A percentile compares a stretch with the other conserved stretches of the same genome.
These are phyloP conservation scores for Aureobasidium sp. DNA, from an alignment of 2,329 filamentous ascomycete species.

Conservation along the genomic window DNA sequence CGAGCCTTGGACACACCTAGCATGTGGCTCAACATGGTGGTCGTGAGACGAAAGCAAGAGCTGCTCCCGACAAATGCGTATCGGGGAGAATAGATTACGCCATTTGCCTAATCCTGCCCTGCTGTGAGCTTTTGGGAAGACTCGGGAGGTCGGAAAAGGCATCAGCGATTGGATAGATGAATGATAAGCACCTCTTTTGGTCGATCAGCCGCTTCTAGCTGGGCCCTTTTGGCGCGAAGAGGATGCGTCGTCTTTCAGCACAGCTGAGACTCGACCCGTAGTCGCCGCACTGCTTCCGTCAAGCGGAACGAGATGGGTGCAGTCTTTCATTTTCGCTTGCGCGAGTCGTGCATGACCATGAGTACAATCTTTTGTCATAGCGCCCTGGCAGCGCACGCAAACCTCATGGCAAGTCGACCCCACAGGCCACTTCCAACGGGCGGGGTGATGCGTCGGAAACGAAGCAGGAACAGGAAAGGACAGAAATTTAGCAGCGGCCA, in stretches of 20 bases:
- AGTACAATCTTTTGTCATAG: slow-evolving; percentile 3
- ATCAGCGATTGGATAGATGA: slow-evolving; percentile 5
- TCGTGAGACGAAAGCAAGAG: not conserved
- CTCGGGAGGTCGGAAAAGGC: not conserved
- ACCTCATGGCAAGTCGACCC: slow-evolving; percentile 15
- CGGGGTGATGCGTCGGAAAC: slow-evolving; percentile 13
- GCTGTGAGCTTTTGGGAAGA: not conserved
- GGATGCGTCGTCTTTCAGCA: not conserved
- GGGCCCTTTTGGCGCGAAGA: slow-evolving; percentile 4
- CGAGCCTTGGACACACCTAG: not conserved
- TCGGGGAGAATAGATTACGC: slow-evolving; percentile 7
- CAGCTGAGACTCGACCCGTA: not conserved
- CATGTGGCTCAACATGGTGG: not conserved
- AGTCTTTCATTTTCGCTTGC: slow-evolving; percentile 1
- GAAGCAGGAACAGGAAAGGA: slow-evolving; percentile 15
- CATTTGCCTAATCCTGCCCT: slow-evolving; percentile 9
- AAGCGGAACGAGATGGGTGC: not conserved
- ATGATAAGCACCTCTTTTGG: slow-evolving; percentile 6
- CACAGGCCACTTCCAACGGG: not conserved
- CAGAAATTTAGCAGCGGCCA: not conserved
- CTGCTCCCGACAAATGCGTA: not conserved
- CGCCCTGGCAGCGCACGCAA: slow-evolving; percentile 9
- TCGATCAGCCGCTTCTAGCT: slow-evolving; percentile 11
- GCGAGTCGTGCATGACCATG: slow-evolving; percentile 11
- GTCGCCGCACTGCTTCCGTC: not conserved